A percentile compares a stretch with the other conserved stretches of the same genome.
phyloP scores from a whole-genome alignment of 1,284 basidiomycete species.

The Apiotrichum porosum region DNA sequence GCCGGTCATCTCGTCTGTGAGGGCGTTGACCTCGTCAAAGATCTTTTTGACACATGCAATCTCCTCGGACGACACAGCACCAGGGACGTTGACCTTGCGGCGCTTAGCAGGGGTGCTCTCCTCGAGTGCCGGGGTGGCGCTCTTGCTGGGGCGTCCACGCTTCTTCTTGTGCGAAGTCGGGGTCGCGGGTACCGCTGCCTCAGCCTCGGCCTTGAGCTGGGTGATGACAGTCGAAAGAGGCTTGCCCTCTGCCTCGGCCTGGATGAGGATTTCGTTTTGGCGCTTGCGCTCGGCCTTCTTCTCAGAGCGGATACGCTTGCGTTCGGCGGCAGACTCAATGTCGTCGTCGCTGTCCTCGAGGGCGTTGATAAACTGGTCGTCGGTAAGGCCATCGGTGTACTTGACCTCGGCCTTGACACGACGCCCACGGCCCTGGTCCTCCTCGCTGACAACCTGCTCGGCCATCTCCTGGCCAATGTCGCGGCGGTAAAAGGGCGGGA shows the following conservation, averaged over 20 bases:
- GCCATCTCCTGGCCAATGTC: conserved; percentile 53
- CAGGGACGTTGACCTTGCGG: conserved; percentile 27
- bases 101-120: conserved; percentile 45
- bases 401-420: conserved; percentile 77
- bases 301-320: conserved; percentile 30
- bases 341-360: conserved; percentile 74
- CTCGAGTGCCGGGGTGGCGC: conserved; percentile 35
- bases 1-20: conserved; percentile 54
- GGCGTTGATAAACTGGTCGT: conserved; percentile 89
- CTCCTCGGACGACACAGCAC: conserved; percentile 12
- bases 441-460: conserved; percentile 48
- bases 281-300: conserved; percentile 38
- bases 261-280: conserved; percentile 34
- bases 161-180: conserved; percentile 32
- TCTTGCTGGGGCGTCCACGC: conserved; percentile 38
- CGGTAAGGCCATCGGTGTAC: conserved; percentile 90
- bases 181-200: conserved; percentile 1
- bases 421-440: conserved; percentile 77
- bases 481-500: conserved; percentile 85
- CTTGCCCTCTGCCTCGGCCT: conserved; percentile 42
- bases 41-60: conserved; percentile 48
- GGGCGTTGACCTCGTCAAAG: conserved; percentile 55
- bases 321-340: conserved; percentile 57
- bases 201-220: conserved; percentile 21
- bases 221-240: conserved; percentile 31